Conservation (phyloP, 441 rosid species). For the Pelargonium cotyledonis region DNA sequence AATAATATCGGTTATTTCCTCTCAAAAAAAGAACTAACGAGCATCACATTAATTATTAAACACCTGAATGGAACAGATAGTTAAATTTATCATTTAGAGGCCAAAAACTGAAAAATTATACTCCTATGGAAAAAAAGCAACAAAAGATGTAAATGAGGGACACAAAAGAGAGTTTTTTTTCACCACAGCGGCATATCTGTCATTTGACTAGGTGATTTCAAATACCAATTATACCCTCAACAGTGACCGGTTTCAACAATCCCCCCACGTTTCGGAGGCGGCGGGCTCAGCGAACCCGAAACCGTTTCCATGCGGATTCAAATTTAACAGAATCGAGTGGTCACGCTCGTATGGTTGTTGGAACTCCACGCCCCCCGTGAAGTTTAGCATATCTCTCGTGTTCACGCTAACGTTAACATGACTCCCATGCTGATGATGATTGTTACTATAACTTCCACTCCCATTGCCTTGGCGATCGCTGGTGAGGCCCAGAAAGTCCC, state of each 20-base stretch:
- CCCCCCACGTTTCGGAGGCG: constrained; percentile 43
- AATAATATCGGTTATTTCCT: too few relatives aligned
- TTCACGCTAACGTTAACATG: too few relatives aligned
- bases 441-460: too few relatives aligned
- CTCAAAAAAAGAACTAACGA: too few relatives aligned
- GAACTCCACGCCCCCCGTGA: too few relatives aligned
- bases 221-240: constrained; percentile 12
- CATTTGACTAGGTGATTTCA: constrained; percentile 5
- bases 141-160: background rate
- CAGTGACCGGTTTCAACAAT: constrained; percentile 19
- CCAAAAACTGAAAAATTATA: too few relatives aligned
- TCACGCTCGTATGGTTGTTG: constrained; percentile 31
- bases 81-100: too few relatives aligned
- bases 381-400: too few relatives aligned
- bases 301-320: constrained; percentile 29
- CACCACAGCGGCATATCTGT: background rate
- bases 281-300: constrained; percentile 44
- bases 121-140: too few relatives aligned
- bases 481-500: constrained; percentile 1
- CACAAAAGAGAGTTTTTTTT: background rate
- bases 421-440: too few relatives aligned
- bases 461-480: background rate
- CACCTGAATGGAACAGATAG: too few relatives aligned
- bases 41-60: too few relatives aligned
- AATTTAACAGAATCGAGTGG: constrained; percentile 36